These are phyloP conservation scores for Aeschynomene evenia DNA, from an alignment of 306 rosid genomes.

Conservation along the genomic window DNA sequence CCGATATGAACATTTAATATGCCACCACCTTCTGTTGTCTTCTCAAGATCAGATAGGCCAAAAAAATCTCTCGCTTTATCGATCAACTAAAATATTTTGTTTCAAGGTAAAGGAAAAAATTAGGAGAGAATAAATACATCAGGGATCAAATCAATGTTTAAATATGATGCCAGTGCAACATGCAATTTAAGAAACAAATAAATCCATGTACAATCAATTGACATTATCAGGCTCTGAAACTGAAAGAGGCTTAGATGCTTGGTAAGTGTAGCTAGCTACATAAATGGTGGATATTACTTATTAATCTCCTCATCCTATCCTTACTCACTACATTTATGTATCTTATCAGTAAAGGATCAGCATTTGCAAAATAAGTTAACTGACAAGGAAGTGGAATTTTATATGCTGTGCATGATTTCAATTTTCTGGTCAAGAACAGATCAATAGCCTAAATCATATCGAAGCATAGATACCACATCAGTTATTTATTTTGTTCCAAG, in stretches of 20 bases:
- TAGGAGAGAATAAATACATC: conserved; percentile 2
- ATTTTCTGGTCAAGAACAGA: background rate
- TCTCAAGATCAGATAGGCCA: conserved; percentile 83
- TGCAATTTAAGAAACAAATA: background rate
- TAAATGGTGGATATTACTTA: background rate
- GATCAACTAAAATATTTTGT: conserved; percentile 59
- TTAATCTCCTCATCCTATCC: background rate
- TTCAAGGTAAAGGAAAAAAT: conserved; percentile 15
- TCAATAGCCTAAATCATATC: background rate
- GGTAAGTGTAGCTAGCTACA: background rate
- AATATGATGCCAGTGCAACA: background rate
- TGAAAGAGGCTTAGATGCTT: background rate
- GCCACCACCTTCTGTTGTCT: conserved; percentile 72
- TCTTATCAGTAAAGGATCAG: background rate
- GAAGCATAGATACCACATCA: background rate
- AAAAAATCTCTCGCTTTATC: conserved; percentile 76
- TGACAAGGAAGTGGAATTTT: background rate
- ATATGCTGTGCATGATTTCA: background rate
- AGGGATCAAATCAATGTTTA: conserved; percentile 13
- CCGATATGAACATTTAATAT: conserved; percentile 72
- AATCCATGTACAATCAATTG: background rate
- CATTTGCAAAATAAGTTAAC: background rate
- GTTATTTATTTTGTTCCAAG: background rate
- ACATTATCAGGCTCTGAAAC: background rate
- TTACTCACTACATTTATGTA: background rate